These are phyloP conservation scores for Coemansia sp. DNA, from an alignment of 192 early-diverging fungal genomes.

Conservation along the genomic window DNA sequence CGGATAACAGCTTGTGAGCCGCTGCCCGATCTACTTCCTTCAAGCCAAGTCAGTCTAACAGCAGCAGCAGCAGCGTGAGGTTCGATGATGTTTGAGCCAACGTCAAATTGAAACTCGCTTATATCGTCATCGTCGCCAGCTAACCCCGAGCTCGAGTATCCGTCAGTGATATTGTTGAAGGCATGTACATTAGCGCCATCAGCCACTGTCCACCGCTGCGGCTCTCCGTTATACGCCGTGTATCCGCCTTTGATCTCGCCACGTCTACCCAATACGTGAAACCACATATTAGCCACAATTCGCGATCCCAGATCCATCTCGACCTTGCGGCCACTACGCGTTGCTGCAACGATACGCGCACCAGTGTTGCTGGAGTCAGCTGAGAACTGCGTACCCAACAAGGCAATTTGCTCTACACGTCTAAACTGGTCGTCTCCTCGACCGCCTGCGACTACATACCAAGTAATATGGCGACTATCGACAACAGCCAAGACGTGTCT, in stretches of 20 bases:
- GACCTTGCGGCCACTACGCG: constrained; percentile 9
- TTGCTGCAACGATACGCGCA: neutral
- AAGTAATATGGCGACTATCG: constrained; percentile 4
- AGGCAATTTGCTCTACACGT: constrained; percentile 4
- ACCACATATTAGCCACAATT: constrained; percentile 28
- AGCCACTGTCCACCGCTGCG: constrained; percentile 1
- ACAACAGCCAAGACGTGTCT: constrained; percentile 1
- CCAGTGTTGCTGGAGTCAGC: neutral
- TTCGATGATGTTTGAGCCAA: neutral
- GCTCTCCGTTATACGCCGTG: neutral
- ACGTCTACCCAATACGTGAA: constrained; percentile 17
- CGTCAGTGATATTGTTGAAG: constrained; percentile 8
- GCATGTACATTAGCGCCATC: constrained; percentile 2
- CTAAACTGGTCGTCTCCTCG: neutral
- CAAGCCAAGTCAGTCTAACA: constrained; percentile 18
- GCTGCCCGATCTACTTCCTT: neutral
- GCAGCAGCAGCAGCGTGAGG: neutral
- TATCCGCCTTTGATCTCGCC: neutral
- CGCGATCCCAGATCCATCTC: constrained; percentile 36
- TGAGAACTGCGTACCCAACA: constrained; percentile 4
- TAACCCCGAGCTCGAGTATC: constrained; percentile 11
- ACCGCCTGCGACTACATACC: neutral
- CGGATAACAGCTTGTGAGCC: constrained; percentile 22
- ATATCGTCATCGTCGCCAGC: constrained; percentile 2
- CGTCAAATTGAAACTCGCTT: constrained; percentile 1